Conservation (phyloP, 164 flowering plant genomes). For the Macadamia tetraphylla region DNA sequence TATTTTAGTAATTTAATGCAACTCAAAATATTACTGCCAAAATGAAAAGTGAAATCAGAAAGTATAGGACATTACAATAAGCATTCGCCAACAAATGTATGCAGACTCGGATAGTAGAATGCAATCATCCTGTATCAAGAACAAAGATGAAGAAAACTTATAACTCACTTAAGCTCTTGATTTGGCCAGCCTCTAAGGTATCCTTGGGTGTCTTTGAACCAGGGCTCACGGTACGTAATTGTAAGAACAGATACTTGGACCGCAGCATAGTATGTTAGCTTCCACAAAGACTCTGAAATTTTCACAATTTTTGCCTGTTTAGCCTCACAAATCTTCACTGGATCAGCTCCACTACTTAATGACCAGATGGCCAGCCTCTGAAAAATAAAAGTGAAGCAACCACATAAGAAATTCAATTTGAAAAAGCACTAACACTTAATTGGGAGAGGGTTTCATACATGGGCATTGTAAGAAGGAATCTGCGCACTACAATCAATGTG, state of each 20-base stretch:
- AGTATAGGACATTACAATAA: not conserved
- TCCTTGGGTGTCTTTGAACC: constrained; percentile 55
- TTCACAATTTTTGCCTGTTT: constrained; percentile 56
- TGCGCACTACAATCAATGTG: too few species aligned
- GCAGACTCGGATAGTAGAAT: not conserved
- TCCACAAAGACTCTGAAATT: constrained; percentile 93
- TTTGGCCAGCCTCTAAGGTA: constrained; percentile 85
- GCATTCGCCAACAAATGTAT: not conserved
- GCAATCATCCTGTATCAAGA: not conserved
- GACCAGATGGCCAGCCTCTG: constrained; percentile 71
- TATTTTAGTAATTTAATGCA: too few species aligned
- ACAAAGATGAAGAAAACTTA: not conserved
- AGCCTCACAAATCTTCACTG: constrained; percentile 34
- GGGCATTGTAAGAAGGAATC: too few species aligned
- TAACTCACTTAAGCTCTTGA: constrained; percentile 75
- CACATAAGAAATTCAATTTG: not conserved
- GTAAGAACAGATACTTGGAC: constrained; percentile 51
- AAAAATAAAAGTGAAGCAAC: constrained; percentile 1
- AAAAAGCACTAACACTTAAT: not conserved
- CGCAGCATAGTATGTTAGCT: constrained; percentile 65
- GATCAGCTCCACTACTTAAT: constrained; percentile 31
- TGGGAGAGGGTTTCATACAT: too few species aligned
- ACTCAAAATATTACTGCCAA: too few species aligned
- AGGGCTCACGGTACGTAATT: constrained; percentile 54
- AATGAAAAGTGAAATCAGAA: too few species aligned